Evolutionary conservation across 306 rosid species (phyloP), one percentile per base, ranked within the genome.

Genomic region (Canavalia ensiformis): DNA sequence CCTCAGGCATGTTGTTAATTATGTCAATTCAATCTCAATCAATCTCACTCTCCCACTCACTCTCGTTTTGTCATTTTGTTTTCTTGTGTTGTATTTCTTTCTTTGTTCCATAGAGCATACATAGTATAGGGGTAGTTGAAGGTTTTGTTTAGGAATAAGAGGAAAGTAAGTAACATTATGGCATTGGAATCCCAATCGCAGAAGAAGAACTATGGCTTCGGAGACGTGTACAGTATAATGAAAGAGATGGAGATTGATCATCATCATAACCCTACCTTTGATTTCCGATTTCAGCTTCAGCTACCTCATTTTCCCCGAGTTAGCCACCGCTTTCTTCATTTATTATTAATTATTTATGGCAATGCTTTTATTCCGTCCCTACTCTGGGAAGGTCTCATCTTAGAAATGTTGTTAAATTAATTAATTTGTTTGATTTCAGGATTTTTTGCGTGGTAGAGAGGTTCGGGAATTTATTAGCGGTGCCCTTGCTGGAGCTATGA

Each of bases 401-500:
- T 18, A 18, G 25, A 18, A 18, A 18, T 18, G 25, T 18, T 18
- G 25, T 18, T 18, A 18, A 9, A 2, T 2, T 7, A 8, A 46
- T 46, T 8, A 4, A 46, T 7, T 46, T 3, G 1, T 13, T 54
- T 18, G 2, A 2, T 6, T 68, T 79, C 91, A 95, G 99, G 92
- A 85, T 13, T 77, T 91, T 58, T 65, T 89, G 1, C 86, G 77
- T 84, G 90, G 87, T 30, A 87, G 97, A 84, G 99, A 93, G 88
- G 97, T 83, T 75, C 88, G 90, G 2, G 99, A 95, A 88, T 95
- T 95, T 86, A 80, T 90, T 35, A 95, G 99, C 62, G 97, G 94
- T 35, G 98, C 98, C 41, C 82, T 95, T 54, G 97, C 99, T 62
- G 99, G 98, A 80, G 97, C 98, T 25, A 95, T 95, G 99, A 93